Conservation (phyloP, 306 rosid genomes). For the Inga laurina region DNA sequence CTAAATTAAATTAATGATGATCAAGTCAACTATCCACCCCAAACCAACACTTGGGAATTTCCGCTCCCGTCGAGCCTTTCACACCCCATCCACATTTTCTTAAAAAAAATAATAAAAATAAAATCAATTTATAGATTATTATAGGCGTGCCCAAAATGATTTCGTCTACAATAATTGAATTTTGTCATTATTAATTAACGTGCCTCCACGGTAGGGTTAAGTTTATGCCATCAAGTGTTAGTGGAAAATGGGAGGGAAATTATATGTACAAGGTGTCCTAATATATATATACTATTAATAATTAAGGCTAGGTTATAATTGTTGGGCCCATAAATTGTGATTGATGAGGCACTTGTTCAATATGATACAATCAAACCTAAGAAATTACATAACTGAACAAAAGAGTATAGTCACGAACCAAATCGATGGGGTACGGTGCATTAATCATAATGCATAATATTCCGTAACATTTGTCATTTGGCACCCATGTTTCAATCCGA, state of each 20-base stretch:
- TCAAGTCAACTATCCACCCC: constrained; percentile 25
- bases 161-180: not conserved
- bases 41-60: not conserved
- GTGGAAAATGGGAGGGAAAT: not conserved
- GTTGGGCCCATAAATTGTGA: not conserved
- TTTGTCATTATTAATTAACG: not conserved
- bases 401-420: not conserved
- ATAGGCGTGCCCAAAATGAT: not conserved
- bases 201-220: not conserved
- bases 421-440: not conserved
- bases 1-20: not conserved
- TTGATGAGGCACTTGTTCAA: not conserved
- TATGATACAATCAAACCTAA: not conserved
- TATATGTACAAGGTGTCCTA: not conserved
- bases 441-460: not conserved
- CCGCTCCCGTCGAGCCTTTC: not conserved
- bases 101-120: too few relatives aligned
- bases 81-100: not conserved
- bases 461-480: not conserved
- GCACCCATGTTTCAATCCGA: not conserved
- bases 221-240: not conserved
- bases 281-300: not conserved
- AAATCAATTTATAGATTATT: not conserved
- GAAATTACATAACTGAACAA: not conserved
- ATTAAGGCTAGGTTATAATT: not conserved